Percentiles rank a stretch among this genome's conserved stretches.
Conservation (phyloP, 345 rosid genomes). For the Citrus inodora region DNA sequence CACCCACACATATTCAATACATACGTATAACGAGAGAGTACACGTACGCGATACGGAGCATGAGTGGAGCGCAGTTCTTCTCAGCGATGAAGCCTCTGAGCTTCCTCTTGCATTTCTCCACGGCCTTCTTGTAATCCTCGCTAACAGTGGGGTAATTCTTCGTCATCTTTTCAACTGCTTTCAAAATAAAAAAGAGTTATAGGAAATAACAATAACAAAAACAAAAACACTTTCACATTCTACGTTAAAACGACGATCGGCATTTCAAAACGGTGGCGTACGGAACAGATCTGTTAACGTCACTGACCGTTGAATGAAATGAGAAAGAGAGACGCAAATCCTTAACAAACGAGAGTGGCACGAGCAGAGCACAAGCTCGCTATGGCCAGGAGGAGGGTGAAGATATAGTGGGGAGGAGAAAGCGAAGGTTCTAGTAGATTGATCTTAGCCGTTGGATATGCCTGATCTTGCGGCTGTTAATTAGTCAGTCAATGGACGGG, state of each 20-base stretch:
- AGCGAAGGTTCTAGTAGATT: slow-evolving; percentile 49
- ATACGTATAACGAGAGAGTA: background rate
- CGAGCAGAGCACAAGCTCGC: slow-evolving; percentile 50
- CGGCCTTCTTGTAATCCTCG: slow-evolving; percentile 70
- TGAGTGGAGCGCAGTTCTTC: slow-evolving; percentile 90
- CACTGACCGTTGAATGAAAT: slow-evolving; percentile 4
- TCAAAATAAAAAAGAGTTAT: background rate
- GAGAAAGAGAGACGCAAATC: background rate
- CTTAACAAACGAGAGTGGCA: slow-evolving; percentile 25
- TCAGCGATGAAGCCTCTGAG: slow-evolving; percentile 86
- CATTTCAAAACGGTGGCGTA: background rate
- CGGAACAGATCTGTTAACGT: background rate
- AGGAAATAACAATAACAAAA: background rate
- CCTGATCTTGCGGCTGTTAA: slow-evolving; percentile 37
- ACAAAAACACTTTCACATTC: background rate
- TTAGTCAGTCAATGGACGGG: slow-evolving; percentile 17
- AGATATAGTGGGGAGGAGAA: slow-evolving; percentile 22
- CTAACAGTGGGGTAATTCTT: slow-evolving; percentile 84
- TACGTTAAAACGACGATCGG: background rate
- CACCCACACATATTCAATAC: background rate
- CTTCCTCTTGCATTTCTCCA: slow-evolving; percentile 80
- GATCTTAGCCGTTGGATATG: slow-evolving; percentile 35
- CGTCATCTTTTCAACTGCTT: slow-evolving; percentile 44
- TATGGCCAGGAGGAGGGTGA: background rate
- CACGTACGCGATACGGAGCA: slow-evolving; percentile 87